Evolutionary conservation across 2,329 filamentous ascomycete species (phyloP).

Genomic region (Colletotrichum eremochloae): DNA sequence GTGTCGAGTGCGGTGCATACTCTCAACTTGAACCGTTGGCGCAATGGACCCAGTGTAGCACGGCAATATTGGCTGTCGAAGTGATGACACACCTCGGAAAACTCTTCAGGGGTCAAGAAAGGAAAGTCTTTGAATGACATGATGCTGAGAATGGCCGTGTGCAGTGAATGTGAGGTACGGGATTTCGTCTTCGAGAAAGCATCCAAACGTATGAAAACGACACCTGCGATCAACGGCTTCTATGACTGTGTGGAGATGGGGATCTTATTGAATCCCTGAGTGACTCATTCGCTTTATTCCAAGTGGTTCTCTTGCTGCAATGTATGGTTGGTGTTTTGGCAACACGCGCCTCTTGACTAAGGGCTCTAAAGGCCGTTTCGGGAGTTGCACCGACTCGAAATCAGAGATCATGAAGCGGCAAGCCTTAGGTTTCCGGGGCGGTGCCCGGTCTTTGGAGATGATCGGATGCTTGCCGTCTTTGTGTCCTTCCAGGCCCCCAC

Average conservation of each 20-base stretch:
- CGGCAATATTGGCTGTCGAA: constrained; percentile 71
- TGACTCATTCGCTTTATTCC: background rate
- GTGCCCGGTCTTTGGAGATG: constrained; percentile 1
- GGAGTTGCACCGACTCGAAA: background rate
- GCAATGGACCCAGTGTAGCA: constrained; percentile 67
- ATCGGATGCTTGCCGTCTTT: constrained; percentile 23
- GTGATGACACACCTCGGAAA: constrained; percentile 73
- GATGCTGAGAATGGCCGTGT: background rate
- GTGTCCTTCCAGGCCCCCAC: constrained; percentile 31
- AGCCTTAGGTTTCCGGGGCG: background rate
- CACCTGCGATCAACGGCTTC: background rate
- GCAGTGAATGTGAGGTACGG: background rate
- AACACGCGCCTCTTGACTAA: background rate
- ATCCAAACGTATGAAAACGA: background rate
- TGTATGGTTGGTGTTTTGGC: background rate
- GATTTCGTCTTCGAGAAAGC: background rate
- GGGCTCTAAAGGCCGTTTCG: background rate
- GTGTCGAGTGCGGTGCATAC: constrained; percentile 65
- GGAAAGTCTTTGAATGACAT: constrained; percentile 67
- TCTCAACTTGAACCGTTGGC: constrained; percentile 67
- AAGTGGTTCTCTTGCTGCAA: too few relatives aligned
- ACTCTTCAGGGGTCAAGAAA: constrained; percentile 72
- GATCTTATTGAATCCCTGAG: background rate
- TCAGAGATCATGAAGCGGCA: background rate
- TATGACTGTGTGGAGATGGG: background rate